Percentiles rank a stretch among this genome's conserved stretches.
Evolutionary conservation across 2,329 filamentous ascomycete genomes (phyloP).

Genomic region (Onygenales sp.): DNA sequence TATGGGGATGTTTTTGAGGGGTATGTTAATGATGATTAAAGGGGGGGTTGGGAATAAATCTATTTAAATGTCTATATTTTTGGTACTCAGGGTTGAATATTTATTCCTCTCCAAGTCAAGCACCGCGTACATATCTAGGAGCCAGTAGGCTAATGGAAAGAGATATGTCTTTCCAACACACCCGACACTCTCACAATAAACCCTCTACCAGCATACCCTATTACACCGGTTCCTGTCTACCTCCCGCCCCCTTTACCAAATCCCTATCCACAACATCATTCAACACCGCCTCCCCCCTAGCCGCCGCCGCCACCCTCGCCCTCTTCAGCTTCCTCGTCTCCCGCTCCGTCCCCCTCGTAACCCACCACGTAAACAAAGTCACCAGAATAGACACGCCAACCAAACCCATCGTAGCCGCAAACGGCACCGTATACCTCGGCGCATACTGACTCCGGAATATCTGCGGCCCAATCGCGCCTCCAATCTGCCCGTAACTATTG

Average conservation of each 20-base stretch:
- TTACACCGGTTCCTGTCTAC: too few species aligned
- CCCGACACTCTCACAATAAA: too few species aligned
- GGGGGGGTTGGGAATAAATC: neutral
- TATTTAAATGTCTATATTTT: neutral
- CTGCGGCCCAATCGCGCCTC: conserved; percentile 40
- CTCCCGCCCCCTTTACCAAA: conserved; percentile 7
- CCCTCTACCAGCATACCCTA: too few species aligned
- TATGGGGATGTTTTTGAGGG: conserved; percentile 40
- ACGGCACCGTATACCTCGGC: conserved; percentile 36
- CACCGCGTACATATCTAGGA: too few species aligned
- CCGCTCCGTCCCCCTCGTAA: conserved; percentile 35
- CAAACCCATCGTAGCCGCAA: conserved; percentile 36
- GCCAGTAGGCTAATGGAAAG: too few species aligned
- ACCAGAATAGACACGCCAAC: conserved; percentile 35
- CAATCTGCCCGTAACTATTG: conserved; percentile 43
- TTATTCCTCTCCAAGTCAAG: too few species aligned
- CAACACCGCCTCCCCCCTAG: conserved; percentile 32
- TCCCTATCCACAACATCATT: conserved; percentile 36
- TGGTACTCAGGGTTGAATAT: too few species aligned
- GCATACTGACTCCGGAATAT: conserved; percentile 38
- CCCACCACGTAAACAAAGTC: conserved; percentile 37
- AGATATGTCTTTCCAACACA: too few species aligned
- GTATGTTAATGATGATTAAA: conserved; percentile 35
- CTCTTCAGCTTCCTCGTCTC: conserved; percentile 38
- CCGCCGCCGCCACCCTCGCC: conserved; percentile 32